phyloP scores from a whole-genome alignment of 148 eudicot genomes.

The Camellia lanceoleosa region DNA sequence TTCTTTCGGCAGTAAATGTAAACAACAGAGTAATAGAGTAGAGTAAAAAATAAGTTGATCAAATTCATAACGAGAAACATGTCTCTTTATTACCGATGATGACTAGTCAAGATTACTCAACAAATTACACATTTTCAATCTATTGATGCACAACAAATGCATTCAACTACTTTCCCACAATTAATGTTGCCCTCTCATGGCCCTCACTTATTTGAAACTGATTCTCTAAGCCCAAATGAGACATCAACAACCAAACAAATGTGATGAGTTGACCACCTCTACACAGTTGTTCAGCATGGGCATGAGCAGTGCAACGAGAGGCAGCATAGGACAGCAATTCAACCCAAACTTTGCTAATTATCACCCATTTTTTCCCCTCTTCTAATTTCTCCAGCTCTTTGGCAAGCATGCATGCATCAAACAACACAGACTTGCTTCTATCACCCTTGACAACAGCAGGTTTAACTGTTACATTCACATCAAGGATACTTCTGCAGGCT shows the following conservation, averaged over 20 bases:
- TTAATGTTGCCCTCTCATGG: too few species aligned
- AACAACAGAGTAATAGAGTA: too few species aligned
- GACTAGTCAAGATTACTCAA: too few species aligned
- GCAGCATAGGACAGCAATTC: neutral
- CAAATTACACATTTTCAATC: too few species aligned
- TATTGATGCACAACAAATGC: too few species aligned
- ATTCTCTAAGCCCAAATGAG: neutral
- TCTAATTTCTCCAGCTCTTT: neutral
- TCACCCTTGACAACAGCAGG: neutral
- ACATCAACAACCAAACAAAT: neutral
- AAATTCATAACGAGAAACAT: too few species aligned
- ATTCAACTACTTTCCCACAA: too few species aligned
- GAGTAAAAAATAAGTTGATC: too few species aligned
- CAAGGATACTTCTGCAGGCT: neutral
- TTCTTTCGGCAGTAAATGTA: too few species aligned
- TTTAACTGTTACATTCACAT: neutral
- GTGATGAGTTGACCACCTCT: neutral
- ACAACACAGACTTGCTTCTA: neutral
- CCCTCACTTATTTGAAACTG: neutral
- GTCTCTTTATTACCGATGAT: too few species aligned
- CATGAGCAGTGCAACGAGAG: neutral
- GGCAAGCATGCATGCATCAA: neutral
- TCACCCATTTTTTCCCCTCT: neutral
- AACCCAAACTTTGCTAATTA: constrained; percentile 3
- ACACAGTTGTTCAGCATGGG: neutral